These are phyloP conservation scores for Phytophthora sp. DNA, from an alignment of 352 stramenopile genomes.

Conservation along the genomic window DNA sequence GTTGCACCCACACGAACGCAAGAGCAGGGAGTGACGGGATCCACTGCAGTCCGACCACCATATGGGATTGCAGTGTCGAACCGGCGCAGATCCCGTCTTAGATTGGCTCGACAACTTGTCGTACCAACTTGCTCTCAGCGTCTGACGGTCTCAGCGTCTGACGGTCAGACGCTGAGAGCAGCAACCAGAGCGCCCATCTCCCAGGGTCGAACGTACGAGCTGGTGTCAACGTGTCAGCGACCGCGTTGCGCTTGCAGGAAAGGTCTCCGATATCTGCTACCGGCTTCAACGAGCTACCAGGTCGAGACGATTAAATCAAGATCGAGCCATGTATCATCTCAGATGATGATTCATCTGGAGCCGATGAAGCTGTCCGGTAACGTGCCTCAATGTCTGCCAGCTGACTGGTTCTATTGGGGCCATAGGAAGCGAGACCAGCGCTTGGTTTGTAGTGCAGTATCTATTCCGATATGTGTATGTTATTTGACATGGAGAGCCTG, in stretches of 20 bases:
- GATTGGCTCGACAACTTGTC: constrained; percentile 8
- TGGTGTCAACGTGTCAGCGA: constrained; percentile 12
- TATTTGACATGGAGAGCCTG: constrained; percentile 19
- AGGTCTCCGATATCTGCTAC: not conserved
- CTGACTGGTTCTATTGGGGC: no score
- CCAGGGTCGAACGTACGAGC: not conserved
- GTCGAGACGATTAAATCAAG: no score
- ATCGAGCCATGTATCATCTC: no score
- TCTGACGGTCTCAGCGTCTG: no score
- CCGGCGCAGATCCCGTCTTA: constrained; percentile 6
- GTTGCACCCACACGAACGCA: constrained; percentile 19
- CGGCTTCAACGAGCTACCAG: constrained; percentile 12
- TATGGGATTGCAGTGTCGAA: constrained; percentile 25
- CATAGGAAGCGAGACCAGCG: no score
- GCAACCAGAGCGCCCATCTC: constrained; percentile 19
- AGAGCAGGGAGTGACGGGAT: constrained; percentile 23
- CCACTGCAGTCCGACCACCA: constrained; percentile 22
- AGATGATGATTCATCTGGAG: no score
- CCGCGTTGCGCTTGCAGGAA: not conserved
- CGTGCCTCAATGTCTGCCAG: no score
- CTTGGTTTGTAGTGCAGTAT: constrained; percentile 4
- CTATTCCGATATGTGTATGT: not conserved
- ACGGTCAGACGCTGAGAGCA: no score
- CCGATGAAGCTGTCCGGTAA: no score
- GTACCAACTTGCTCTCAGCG: no score